These are phyloP conservation scores for Yarrowia sp. DNA, from an alignment of 805 yeast species.

Conservation along the genomic window DNA sequence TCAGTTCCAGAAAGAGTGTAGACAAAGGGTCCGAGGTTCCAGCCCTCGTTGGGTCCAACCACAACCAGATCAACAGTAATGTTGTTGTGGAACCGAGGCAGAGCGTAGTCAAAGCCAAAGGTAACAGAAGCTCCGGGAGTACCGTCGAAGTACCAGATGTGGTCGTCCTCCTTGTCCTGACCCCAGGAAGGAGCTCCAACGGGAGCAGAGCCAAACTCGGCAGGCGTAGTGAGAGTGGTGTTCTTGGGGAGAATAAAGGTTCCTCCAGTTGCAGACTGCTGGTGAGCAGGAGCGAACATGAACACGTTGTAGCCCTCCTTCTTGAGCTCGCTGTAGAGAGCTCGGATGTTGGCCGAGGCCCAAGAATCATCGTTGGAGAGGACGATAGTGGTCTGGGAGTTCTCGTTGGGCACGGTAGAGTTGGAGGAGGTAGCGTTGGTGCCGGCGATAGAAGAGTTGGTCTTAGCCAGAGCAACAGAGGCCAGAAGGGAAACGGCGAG, in stretches of 20 bases:
- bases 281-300: slow-evolving; percentile 51
- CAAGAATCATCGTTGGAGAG: slow-evolving; percentile 58
- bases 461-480: neutral
- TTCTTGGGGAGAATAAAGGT: slow-evolving; percentile 43
- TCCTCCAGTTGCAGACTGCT: slow-evolving; percentile 56
- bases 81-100: slow-evolving; percentile 43
- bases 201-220: slow-evolving; percentile 46
- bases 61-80: slow-evolving; percentile 45
- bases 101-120: slow-evolving; percentile 44
- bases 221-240: slow-evolving; percentile 41
- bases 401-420: neutral
- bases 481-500: neutral
- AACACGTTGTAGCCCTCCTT: slow-evolving; percentile 50
- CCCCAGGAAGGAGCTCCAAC: slow-evolving; percentile 54
- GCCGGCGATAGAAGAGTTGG: neutral
- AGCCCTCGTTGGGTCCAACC: slow-evolving; percentile 48
- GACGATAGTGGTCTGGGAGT: slow-evolving; percentile 39
- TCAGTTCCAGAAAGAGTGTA: slow-evolving; percentile 44
- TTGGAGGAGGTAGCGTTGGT: neutral
- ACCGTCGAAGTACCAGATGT: slow-evolving; percentile 49
- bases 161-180: slow-evolving; percentile 35
- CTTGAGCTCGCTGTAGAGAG: slow-evolving; percentile 47
- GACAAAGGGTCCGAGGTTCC: slow-evolving; percentile 42
- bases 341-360: slow-evolving; percentile 56
- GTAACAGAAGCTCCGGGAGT: slow-evolving; percentile 46